Conservation (phyloP, 257 asterid species). For the Ophiorrhiza pumila region DNA sequence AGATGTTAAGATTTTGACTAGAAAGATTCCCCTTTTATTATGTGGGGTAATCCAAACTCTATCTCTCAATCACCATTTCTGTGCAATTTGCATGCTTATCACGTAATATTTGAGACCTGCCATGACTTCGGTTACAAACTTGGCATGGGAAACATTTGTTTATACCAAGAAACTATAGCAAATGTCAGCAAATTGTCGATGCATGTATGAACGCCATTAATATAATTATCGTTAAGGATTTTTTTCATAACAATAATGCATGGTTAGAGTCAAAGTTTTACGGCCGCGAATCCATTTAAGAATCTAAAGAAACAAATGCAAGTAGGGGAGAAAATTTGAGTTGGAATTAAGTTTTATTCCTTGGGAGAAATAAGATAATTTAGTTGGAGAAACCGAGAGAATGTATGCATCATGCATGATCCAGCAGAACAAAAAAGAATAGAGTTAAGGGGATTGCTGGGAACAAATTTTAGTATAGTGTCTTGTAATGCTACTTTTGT, state of each 20-base stretch:
- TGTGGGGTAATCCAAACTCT: constrained; percentile 3
- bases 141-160: neutral
- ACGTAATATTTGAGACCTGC: constrained; percentile 6
- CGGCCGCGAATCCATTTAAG: neutral
- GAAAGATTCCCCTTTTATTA: constrained; percentile 18
- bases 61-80: neutral
- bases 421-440: too few relatives aligned
- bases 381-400: too few relatives aligned
- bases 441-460: too few relatives aligned
- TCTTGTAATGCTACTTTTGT: too few relatives aligned
- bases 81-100: constrained; percentile 23
- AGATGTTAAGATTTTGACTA: constrained; percentile 29
- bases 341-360: too few relatives aligned
- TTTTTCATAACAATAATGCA: neutral
- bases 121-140: neutral
- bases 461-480: too few relatives aligned
- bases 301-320: too few relatives aligned
- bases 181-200: neutral
- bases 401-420: too few relatives aligned
- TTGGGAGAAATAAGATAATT: too few relatives aligned
- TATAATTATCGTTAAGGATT: neutral
- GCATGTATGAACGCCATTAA: neutral
- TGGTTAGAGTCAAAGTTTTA: neutral
- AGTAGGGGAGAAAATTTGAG: too few relatives aligned
- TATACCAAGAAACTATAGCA: neutral